Evolutionary conservation across 257 asterid genomes (phyloP), one percentile per base, ranked within the genome.

Genomic region (Eustoma russellianum): DNA sequence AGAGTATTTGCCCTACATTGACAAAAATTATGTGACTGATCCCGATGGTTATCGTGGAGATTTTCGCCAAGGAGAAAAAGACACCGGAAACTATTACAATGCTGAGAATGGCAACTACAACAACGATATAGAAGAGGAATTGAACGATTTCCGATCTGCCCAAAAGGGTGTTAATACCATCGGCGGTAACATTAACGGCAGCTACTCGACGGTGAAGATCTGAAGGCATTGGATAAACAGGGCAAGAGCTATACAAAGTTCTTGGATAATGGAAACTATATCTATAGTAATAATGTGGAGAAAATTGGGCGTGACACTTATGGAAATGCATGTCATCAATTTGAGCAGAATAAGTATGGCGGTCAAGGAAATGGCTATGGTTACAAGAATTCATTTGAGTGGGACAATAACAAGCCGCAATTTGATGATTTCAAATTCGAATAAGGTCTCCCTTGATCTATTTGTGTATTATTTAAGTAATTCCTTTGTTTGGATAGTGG

Each of bases 231-330:
- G 18, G 77, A 67, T 64, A 78, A 79, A 16, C 85, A 79, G 24
- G 97, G 96, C 19, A 74, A 83, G 94, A 90, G 96, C 41, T 96
- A 90, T 40, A 86, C 97, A 1, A 80, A 95, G 19, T 53, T 59
- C 17, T 5, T 83, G 68, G 93, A 77, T 5, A 70, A 79, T 13
- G 97, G 97, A 6, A 86, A 71, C 62, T 89, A 75, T 33, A 76
- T 33, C 17, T 73, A 78, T 46, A 74, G 86, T 11, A 10, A 79
- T 0, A 69, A 59, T 18, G 33, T 66, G 5, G 93, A 65, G 17
- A 83, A 49, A 17, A 76, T 59, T 57, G 77, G 62, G 72, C 63
- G 40, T 35, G 68, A 72, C 30, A 85, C 84, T 0, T 75, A 80
- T 17, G 81, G 63, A 24, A 70, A 60, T 48, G 35, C 82, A 57